A percentile compares a stretch with the other conserved stretches of the same genome.
Evolutionary conservation across 2,329 filamentous ascomycete species (phyloP).

Genomic region (Clathrospora elynae): DNA sequence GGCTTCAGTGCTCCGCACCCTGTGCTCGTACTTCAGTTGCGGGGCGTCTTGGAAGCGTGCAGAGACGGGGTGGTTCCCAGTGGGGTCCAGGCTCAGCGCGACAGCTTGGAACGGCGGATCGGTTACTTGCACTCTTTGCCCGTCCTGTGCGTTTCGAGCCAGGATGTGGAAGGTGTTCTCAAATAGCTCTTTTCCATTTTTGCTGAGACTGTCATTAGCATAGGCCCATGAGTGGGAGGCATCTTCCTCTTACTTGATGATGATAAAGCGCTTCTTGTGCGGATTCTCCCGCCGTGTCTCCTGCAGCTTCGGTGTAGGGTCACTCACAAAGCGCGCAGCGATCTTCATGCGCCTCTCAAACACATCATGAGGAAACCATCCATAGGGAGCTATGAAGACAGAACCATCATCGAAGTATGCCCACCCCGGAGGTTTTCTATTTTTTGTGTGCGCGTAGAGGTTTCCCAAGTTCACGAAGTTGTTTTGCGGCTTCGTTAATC

Average conservation of each 20-base stretch:
- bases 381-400: constrained; percentile 17
- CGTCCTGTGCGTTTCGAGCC: constrained; percentile 17
- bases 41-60: constrained; percentile 7
- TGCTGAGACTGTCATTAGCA: constrained; percentile 11
- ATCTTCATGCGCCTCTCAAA: constrained; percentile 26
- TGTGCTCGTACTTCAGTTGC: neutral
- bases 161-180: constrained; percentile 7
- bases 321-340: constrained; percentile 15
- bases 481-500: neutral
- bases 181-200: neutral
- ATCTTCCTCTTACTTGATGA: constrained; percentile 17
- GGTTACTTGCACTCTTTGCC: constrained; percentile 10
- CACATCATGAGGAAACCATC: constrained; percentile 14
- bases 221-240: no score
- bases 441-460: constrained; percentile 9
- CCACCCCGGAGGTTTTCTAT: constrained; percentile 13
- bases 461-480: constrained; percentile 24
- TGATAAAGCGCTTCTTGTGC: constrained; percentile 12
- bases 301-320: constrained; percentile 16
- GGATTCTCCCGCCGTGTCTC: constrained; percentile 5
- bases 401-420: constrained; percentile 35
- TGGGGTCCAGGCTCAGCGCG: constrained; percentile 7
- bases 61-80: constrained; percentile 3
- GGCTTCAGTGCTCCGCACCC: constrained; percentile 5
- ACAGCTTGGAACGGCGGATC: constrained; percentile 15